Evolutionary conservation across 768 basidiomycete genomes (phyloP).

Genomic region (Pseudohyphozyma bogoriensis): DNA sequence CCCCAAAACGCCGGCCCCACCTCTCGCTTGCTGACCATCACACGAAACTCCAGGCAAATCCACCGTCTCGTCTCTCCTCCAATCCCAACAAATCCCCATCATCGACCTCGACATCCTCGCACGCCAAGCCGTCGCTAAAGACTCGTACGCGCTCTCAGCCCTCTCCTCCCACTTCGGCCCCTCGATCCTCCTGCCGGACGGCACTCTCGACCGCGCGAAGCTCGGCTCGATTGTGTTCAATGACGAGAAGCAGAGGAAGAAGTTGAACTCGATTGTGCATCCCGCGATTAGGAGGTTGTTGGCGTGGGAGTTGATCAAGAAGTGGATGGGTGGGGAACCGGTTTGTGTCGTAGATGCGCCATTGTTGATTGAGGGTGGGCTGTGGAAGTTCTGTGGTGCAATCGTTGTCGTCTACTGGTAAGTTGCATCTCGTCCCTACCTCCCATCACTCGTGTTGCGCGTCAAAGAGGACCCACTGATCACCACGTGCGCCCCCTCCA

Average conservation of each 20-base stretch:
- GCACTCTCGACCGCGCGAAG: conserved; percentile 66
- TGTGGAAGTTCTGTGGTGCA: conserved; percentile 72
- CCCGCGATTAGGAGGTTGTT: conserved; percentile 79
- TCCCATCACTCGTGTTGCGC: not conserved
- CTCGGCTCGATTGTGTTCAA: conserved; percentile 78
- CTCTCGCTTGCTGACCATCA: not conserved
- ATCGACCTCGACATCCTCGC: conserved; percentile 89
- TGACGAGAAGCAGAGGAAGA: conserved; percentile 54
- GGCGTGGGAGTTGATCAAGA: conserved; percentile 53
- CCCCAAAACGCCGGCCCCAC: not conserved
- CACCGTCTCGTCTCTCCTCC: conserved; percentile 66
- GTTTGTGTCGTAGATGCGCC: conserved; percentile 83
- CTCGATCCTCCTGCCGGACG: conserved; percentile 56
- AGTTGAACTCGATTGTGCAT: conserved; percentile 76
- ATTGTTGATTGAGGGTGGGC: conserved; percentile 73
- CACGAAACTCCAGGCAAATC: conserved; percentile 59
- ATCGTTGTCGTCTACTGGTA: conserved; percentile 90
- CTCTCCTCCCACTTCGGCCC: conserved; percentile 64
- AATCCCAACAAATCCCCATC: conserved; percentile 52
- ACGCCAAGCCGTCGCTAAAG: conserved; percentile 72
- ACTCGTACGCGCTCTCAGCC: conserved; percentile 57
- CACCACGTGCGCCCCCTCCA: conserved; percentile 35
- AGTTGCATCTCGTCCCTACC: conserved; percentile 19
- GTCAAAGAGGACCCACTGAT: not conserved
- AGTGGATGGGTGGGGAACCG: conserved; percentile 69